These are phyloP conservation scores for Trichoderma hamatum DNA, from an alignment of 2,329 filamentous ascomycete species.

Conservation along the genomic window DNA sequence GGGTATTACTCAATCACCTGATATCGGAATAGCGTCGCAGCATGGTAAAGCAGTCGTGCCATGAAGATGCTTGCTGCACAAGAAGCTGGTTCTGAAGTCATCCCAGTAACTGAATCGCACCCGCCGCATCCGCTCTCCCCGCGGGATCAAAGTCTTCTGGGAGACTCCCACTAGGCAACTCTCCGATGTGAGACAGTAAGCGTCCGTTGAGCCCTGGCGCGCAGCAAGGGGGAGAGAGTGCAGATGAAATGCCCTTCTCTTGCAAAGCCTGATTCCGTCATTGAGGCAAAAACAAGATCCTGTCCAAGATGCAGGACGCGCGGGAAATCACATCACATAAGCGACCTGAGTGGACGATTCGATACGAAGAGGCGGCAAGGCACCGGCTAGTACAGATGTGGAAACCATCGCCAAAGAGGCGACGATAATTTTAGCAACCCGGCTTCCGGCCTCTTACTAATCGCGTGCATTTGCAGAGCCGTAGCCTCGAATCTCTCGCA, in stretches of 20 bases:
- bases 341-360: background rate
- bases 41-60: background rate
- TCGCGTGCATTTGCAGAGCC: background rate
- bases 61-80: background rate
- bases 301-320: constrained; percentile 5
- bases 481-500: constrained; percentile 1
- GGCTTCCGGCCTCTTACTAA: background rate
- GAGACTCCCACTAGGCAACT: background rate
- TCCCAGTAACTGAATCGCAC: background rate
- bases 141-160: background rate
- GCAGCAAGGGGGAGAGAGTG: background rate
- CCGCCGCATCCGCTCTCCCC: background rate
- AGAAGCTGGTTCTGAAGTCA: background rate
- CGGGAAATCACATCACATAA: background rate
- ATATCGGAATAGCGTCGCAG: background rate
- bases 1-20: background rate
- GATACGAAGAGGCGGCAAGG: constrained; percentile 1
- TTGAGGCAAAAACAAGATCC: constrained; percentile 1
- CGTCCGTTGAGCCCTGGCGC: background rate
- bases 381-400: background rate
- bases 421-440: constrained; percentile 16
- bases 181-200: background rate
- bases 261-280: background rate
- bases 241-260: background rate
- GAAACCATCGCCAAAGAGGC: constrained; percentile 1